Evolutionary conservation across 208 protist genomes (phyloP).

Genomic region (Leishmania turanica): DNA sequence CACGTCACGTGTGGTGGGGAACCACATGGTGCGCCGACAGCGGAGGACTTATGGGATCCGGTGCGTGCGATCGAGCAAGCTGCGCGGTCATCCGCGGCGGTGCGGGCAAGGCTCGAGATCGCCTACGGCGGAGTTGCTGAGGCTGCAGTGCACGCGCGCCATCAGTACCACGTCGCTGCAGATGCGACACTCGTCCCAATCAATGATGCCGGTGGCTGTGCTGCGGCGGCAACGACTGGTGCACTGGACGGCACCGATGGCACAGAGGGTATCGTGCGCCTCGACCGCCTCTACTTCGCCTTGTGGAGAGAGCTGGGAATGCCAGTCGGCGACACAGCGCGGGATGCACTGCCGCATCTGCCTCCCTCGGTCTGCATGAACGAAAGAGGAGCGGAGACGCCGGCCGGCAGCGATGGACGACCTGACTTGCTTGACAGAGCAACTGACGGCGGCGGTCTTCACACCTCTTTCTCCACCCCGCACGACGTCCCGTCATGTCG

Average conservation of each 20-base stretch:
- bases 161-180: constrained; percentile 6
- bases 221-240: background rate
- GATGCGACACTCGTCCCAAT: constrained; percentile 10
- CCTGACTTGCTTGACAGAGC: background rate
- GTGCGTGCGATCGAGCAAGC: constrained; percentile 28
- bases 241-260: background rate
- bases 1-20: constrained; percentile 3
- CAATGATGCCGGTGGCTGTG: constrained; percentile 7
- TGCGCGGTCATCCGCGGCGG: constrained; percentile 17
- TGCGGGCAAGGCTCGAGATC: constrained; percentile 20
- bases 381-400: background rate
- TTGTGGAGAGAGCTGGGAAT: constrained; percentile 30
- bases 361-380: background rate
- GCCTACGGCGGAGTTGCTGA: constrained; percentile 30
- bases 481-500: background rate
- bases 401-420: background rate
- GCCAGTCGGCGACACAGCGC: background rate
- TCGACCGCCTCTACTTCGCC: constrained; percentile 17
- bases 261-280: background rate
- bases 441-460: constrained; percentile 3
- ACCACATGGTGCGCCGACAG: background rate
- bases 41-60: constrained; percentile 29
- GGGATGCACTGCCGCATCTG: background rate
- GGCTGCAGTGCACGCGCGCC: constrained; percentile 31
- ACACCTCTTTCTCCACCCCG: background rate